Conservation (phyloP, 768 basidiomycete species). For the Exsudoporus frostii region DNA sequence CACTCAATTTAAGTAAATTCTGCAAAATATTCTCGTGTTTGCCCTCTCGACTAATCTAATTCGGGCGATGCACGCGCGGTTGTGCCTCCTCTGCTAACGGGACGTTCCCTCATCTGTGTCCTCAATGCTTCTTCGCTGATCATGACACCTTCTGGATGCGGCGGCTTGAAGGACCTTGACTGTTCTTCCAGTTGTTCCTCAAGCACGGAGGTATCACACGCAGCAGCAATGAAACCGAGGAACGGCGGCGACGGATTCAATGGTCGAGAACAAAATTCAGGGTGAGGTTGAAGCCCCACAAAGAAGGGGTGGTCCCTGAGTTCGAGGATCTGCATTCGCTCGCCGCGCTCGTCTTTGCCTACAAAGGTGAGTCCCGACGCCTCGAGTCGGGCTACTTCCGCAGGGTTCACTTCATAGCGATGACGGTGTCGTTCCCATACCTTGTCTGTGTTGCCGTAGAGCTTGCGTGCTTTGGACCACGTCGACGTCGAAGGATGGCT, state of each 20-base stretch:
- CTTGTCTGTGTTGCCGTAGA: conserved; percentile 78
- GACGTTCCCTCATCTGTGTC: conserved; percentile 31
- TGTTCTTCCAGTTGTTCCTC: conserved; percentile 74
- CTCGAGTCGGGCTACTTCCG: conserved; percentile 69
- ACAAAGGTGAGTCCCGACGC: conserved; percentile 71
- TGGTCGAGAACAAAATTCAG: conserved; percentile 97
- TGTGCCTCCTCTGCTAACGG: conserved; percentile 22
- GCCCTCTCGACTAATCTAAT: conserved; percentile 11
- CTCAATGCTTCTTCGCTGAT: conserved; percentile 60
- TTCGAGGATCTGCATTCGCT: conserved; percentile 97
- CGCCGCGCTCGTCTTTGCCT: conserved; percentile 93
- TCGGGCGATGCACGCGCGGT: conserved; percentile 23
- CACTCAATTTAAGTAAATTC: too few species aligned
- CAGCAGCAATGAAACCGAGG: conserved; percentile 91
- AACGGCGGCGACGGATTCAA: conserved; percentile 97
- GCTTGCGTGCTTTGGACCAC: conserved; percentile 69
- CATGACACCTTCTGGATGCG: conserved; percentile 76
- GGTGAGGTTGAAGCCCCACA: conserved; percentile 92
- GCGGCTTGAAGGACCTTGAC: conserved; percentile 57
- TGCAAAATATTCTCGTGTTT: too few species aligned
- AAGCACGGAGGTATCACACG: conserved; percentile 53
- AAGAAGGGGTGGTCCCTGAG: conserved; percentile 91
- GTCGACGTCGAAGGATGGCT: conserved; percentile 42
- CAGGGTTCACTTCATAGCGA: conserved; percentile 93
- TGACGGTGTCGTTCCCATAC: conserved; percentile 98